These are phyloP conservation scores for Corymbia calophylla DNA, from an alignment of 441 rosid genomes.

Conservation along the genomic window DNA sequence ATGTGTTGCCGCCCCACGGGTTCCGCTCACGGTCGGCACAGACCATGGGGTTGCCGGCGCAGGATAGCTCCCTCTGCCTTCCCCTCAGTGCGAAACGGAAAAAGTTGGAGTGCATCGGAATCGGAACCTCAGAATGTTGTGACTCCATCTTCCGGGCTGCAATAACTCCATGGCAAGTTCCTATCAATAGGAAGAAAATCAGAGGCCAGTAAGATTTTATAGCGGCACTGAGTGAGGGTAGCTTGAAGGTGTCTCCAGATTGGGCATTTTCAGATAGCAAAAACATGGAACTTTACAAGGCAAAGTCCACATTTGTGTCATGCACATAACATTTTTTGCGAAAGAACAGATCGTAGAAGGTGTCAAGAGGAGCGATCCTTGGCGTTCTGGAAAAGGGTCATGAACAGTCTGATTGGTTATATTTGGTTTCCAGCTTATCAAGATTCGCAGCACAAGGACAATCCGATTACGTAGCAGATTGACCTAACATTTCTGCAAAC, in stretches of 20 bases:
- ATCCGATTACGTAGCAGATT: background rate
- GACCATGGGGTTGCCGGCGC: conserved; percentile 14
- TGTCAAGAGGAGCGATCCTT: background rate
- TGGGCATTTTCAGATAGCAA: background rate
- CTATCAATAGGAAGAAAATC: background rate
- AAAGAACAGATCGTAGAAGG: background rate
- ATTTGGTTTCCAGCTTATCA: background rate
- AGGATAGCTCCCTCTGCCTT: conserved; percentile 15
- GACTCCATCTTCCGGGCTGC: background rate
- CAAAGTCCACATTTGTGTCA: background rate
- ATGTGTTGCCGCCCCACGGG: conserved; percentile 26
- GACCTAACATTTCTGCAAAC: background rate
- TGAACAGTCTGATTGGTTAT: background rate
- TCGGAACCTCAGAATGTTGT: background rate
- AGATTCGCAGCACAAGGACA: background rate
- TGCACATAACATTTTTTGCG: background rate
- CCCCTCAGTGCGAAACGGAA: background rate
- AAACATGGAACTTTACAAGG: background rate
- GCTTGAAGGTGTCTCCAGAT: background rate
- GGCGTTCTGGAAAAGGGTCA: background rate
- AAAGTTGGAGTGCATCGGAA: background rate
- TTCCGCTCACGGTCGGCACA: conserved; percentile 21
- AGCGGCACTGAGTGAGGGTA: background rate
- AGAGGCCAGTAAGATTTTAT: background rate
- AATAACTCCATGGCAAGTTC: background rate